Percentiles rank a stretch among this genome's conserved stretches.
Evolutionary conservation across 2,329 filamentous ascomycete genomes (phyloP).

Genomic region (Arthrinium phaeospermum): DNA sequence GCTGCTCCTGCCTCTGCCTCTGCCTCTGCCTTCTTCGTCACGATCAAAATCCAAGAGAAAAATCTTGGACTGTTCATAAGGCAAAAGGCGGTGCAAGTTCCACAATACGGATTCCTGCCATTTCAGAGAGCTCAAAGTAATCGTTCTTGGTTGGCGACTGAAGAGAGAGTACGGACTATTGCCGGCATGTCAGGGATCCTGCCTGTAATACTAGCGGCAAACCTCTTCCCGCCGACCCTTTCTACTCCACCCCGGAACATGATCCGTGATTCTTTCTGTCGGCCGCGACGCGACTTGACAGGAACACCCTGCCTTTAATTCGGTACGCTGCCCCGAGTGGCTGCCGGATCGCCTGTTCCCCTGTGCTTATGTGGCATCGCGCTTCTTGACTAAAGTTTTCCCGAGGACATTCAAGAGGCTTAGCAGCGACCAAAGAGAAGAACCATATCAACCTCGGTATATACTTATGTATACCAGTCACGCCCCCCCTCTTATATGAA

Average conservation of each 20-base stretch:
- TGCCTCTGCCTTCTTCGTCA: no score
- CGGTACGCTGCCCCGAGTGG: not conserved
- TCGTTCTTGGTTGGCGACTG: no score
- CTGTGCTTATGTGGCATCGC: not conserved
- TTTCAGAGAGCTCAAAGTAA: no score
- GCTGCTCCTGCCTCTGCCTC: no score
- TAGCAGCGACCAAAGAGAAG: not conserved
- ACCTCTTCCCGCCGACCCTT: not conserved
- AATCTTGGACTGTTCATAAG: no score
- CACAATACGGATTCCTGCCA: not conserved
- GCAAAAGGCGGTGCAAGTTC: no score
- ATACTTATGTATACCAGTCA: not conserved
- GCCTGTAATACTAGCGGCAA: slow-evolving; percentile 1
- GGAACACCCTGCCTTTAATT: not conserved
- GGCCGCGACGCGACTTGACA: not conserved
- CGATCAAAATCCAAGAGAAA: no score
- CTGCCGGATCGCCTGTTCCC: not conserved
- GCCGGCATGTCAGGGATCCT: not conserved
- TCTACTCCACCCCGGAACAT: not conserved
- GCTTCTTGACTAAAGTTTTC: not conserved
- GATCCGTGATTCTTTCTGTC: not conserved
- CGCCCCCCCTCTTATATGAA: not conserved
- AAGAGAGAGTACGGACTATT: no score
- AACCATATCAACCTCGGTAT: not conserved
- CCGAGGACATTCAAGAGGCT: not conserved